phyloP scores from a whole-genome alignment of 2,329 filamentous ascomycete species.

The Ceratocystis destructans region DNA sequence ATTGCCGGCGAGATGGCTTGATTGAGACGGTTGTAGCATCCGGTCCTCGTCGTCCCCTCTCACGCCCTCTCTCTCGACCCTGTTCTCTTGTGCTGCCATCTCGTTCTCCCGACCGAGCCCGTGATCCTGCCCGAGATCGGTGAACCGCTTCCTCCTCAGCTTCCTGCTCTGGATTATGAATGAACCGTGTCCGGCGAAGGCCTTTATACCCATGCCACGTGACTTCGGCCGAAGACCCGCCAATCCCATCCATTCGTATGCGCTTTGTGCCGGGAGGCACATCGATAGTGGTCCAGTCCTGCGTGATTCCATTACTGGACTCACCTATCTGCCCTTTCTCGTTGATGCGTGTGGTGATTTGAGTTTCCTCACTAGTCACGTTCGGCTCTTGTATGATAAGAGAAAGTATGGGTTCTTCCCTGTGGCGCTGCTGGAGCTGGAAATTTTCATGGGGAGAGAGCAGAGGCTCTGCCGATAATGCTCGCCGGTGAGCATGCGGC shows the following conservation, averaged over 20 bases:
- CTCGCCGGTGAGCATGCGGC: conserved; percentile 21
- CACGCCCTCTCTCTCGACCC: conserved; percentile 62
- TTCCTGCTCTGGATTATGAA: conserved; percentile 55
- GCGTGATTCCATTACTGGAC: conserved; percentile 58
- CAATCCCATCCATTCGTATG: conserved; percentile 67
- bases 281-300: conserved; percentile 70
- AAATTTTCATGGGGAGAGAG: conserved; percentile 23
- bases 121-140: conserved; percentile 23
- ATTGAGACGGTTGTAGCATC: conserved; percentile 42
- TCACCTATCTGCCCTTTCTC: conserved; percentile 55
- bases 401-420: conserved; percentile 49
- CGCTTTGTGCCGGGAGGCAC: conserved; percentile 71
- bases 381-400: not conserved
- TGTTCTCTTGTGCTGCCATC: conserved; percentile 24
- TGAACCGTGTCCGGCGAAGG: conserved; percentile 58
- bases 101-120: conserved; percentile 4
- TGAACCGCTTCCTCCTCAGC: not conserved
- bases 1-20: conserved; percentile 24
- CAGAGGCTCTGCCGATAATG: conserved; percentile 29
- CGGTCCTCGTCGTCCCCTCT: conserved; percentile 93
- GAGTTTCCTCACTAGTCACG: conserved; percentile 48
- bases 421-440: conserved; percentile 34
- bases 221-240: conserved; percentile 61
- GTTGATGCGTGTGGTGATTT: conserved; percentile 43
- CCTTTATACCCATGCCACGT: conserved; percentile 71